Base-by-base conservation (phyloP, 768 basidiomycete genomes). In the Dentipellis sp. region DNA sequence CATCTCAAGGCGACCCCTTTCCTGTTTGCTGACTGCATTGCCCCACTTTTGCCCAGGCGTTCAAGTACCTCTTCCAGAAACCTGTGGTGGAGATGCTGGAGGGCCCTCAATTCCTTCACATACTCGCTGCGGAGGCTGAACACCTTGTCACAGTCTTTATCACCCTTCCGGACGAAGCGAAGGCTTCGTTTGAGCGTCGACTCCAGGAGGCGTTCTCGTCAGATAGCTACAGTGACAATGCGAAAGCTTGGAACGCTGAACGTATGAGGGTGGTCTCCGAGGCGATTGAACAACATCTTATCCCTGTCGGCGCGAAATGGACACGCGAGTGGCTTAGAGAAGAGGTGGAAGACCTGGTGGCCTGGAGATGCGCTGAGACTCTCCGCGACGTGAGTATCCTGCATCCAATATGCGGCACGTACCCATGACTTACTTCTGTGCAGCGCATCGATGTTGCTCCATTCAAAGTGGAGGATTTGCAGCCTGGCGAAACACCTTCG, bases 41-140 rank as follows among this genome's bases (percentile, higher is more conserved):
- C 29, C 29, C 29, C 6, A 36, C 56, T 23, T 59, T 14, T 50
- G 53, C 10, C 10, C 63, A 99, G 95, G 85, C 82, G 63, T 98
- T 98, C 80, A 98, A 98, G 76, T 98, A 97, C 71, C 78, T 97
- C 29, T 73, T 78, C 23, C 78, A 86, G 58, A 98, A 97, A 65
- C 83, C 81, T 22, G 78, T 92, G 34, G 67, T 68, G 29, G 78
- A 83, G 4, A 85, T 95, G 81, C 63, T 83, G 39, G 77, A 83
- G 40, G 74, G 78, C 1, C 74, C 89, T 17, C 91, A 94, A 63
- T 97, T 94, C 71, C 75, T 97, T 22, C 84, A 91, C 61, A 95
- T 98, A 61, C 81, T 97, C 9, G 79, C 81, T 40, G 97, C 97
- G 1, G 95, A 99, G 69, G 72, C 82, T n/a, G 90, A 95, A 53